Conservation (phyloP, 1,284 basidiomycete species). For the Cutaneotrichosporon mucoides region DNA sequence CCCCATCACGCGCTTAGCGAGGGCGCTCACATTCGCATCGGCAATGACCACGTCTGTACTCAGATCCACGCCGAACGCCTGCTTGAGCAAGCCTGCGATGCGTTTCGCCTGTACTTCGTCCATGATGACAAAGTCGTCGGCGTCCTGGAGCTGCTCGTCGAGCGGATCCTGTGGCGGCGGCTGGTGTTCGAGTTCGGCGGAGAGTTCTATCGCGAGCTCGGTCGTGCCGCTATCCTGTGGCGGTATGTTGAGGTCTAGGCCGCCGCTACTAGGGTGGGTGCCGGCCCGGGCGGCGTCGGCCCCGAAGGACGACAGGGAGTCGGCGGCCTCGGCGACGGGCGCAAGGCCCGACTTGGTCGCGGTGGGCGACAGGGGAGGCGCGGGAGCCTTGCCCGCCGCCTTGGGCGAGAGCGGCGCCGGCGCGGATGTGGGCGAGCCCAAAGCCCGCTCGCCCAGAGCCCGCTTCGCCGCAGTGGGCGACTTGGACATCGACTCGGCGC, state of each 20-base stretch:
- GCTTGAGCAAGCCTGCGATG: conserved; percentile 71
- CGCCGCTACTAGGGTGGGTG: too few species aligned
- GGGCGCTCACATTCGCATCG: conserved; percentile 78
- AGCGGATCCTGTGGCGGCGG: conserved; percentile 22
- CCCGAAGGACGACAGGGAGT: neutral
- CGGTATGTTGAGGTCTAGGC: neutral
- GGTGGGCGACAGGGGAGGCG: neutral
- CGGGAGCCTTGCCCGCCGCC: neutral
- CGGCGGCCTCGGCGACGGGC: neutral
- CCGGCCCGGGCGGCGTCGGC: neutral
- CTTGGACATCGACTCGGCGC: conserved; percentile 4
- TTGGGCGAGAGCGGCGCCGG: neutral
- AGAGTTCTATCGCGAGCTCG: conserved; percentile 8
- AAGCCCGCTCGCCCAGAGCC: neutral
- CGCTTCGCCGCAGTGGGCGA: neutral
- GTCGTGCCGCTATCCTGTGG: neutral
- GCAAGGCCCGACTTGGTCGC: neutral
- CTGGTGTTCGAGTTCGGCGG: conserved; percentile 7
- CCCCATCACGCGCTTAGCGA: conserved; percentile 77
- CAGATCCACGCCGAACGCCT: conserved; percentile 82
- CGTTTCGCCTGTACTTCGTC: conserved; percentile 79
- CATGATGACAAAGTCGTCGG: conserved; percentile 94
- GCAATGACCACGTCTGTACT: conserved; percentile 85
- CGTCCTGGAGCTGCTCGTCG: conserved; percentile 53
- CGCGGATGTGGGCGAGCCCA: neutral